A percentile compares a stretch with the other conserved stretches of the same genome.
phyloP scores from a whole-genome alignment of 352 stramenopile species.

The Globisporangium nagaii region DNA sequence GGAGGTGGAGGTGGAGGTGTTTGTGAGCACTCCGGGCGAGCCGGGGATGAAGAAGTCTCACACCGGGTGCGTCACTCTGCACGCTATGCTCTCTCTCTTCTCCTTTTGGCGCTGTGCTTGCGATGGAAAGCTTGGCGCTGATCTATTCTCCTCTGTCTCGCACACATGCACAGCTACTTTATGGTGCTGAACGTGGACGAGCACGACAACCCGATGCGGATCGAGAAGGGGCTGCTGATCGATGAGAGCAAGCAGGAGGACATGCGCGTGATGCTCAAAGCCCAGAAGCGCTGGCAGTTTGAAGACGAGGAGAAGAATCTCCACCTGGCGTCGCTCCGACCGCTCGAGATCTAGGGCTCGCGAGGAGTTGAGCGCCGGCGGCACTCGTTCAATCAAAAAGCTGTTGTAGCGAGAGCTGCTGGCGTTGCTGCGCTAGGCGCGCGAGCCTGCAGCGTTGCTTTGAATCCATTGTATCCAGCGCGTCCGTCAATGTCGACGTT shows the following conservation, averaged over 20 bases:
- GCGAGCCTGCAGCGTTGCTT: too few species aligned
- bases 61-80: constrained; percentile 27
- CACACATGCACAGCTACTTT: constrained; percentile 38
- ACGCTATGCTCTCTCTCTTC: too few species aligned
- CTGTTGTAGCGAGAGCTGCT: too few species aligned
- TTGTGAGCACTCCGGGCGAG: constrained; percentile 39
- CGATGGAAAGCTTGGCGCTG: too few species aligned
- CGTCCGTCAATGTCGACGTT: too few species aligned
- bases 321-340: constrained; percentile 46
- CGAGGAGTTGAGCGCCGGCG: not conserved
- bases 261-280: constrained; percentile 60
- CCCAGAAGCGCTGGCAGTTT: constrained; percentile 61
- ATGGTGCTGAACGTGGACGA: constrained; percentile 54
- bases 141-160: too few species aligned
- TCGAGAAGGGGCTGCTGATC: constrained; percentile 37
- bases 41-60: constrained; percentile 41
- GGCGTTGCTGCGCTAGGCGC: too few species aligned
- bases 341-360: constrained; percentile 27
- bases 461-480: too few species aligned
- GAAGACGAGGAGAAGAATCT: constrained; percentile 55
- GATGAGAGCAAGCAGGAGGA: constrained; percentile 56
- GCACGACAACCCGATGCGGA: constrained; percentile 37
- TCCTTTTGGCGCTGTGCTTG: too few species aligned
- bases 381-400: too few species aligned
- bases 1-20: constrained; percentile 66